Conservation (phyloP, 2,329 filamentous ascomycete genomes). For the Venturia pyrina region DNA sequence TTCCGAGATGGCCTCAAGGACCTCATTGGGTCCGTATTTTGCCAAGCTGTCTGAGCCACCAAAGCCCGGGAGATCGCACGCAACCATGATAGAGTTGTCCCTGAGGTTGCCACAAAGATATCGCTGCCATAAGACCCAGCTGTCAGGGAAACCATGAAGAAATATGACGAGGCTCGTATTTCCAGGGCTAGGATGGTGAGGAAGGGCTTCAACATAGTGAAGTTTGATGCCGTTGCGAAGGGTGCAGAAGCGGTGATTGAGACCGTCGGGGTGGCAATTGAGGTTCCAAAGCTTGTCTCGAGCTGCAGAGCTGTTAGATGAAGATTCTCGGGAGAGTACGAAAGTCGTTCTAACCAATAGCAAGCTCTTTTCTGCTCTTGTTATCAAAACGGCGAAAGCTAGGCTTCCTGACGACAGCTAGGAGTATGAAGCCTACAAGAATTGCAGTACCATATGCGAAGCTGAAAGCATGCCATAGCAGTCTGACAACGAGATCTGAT, state of each 20-base stretch:
- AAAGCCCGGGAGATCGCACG: constrained; percentile 49
- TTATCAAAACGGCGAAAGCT: constrained; percentile 19
- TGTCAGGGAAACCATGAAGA: constrained; percentile 51
- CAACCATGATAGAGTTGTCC: constrained; percentile 37
- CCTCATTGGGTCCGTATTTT: constrained; percentile 38
- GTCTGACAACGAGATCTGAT: neutral
- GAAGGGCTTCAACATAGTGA: constrained; percentile 42
- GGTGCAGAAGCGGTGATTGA: constrained; percentile 43
- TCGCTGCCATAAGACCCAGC: constrained; percentile 44
- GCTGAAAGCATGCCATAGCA: constrained; percentile 15
- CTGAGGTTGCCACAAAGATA: constrained; percentile 30
- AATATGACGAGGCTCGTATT: constrained; percentile 38
- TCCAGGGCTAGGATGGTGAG: constrained; percentile 16
- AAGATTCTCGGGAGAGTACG: neutral
- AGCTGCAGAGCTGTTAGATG: constrained; percentile 25
- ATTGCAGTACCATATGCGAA: constrained; percentile 24
- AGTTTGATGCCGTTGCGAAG: constrained; percentile 40
- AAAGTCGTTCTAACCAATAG: constrained; percentile 17
- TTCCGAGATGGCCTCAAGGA: constrained; percentile 44
- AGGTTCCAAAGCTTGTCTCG: constrained; percentile 46
- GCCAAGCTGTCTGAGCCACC: constrained; percentile 46
- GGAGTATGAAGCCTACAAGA: constrained; percentile 17
- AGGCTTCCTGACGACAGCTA: constrained; percentile 20
- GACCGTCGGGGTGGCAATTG: constrained; percentile 32
- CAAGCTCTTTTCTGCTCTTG: constrained; percentile 22